These are phyloP conservation scores for Talinum fruticosum DNA, from an alignment of 148 eudicot genomes.

Conservation along the genomic window DNA sequence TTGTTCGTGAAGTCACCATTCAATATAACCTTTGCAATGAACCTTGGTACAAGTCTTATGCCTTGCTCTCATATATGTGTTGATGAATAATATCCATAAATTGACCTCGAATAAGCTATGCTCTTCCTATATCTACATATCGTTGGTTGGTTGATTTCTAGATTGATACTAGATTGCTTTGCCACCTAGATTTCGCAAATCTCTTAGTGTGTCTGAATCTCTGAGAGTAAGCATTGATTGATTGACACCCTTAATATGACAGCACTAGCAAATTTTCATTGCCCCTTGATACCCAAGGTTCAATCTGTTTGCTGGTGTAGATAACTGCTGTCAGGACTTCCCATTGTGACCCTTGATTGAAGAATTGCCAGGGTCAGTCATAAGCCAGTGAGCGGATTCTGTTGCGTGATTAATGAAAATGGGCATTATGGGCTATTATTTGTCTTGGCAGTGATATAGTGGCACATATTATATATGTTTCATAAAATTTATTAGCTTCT, in stretches of 20 bases:
- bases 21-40: slow-evolving; percentile 96
- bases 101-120: not conserved
- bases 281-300: too few relatives aligned
- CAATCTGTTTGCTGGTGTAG: not conserved
- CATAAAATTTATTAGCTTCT: too few relatives aligned
- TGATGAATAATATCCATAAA: not conserved
- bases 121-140: not conserved
- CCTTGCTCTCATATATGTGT: not conserved
- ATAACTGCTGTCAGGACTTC: not conserved
- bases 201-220: not conserved
- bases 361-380: too few relatives aligned
- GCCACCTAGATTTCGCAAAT: not conserved
- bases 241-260: not conserved
- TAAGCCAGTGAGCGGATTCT: too few relatives aligned
- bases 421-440: not conserved
- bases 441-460: not conserved
- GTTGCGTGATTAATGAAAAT: not conserved
- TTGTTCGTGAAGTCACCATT: slow-evolving; percentile 90
- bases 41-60: slow-evolving; percentile 65
- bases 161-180: not conserved
- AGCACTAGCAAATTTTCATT: not conserved
- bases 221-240: not conserved
- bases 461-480: too few relatives aligned
- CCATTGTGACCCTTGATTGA: not conserved
- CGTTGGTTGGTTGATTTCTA: not conserved